These are phyloP conservation scores for Colletotrichum sojae DNA, from an alignment of 2,329 filamentous ascomycete species.

Conservation along the genomic window DNA sequence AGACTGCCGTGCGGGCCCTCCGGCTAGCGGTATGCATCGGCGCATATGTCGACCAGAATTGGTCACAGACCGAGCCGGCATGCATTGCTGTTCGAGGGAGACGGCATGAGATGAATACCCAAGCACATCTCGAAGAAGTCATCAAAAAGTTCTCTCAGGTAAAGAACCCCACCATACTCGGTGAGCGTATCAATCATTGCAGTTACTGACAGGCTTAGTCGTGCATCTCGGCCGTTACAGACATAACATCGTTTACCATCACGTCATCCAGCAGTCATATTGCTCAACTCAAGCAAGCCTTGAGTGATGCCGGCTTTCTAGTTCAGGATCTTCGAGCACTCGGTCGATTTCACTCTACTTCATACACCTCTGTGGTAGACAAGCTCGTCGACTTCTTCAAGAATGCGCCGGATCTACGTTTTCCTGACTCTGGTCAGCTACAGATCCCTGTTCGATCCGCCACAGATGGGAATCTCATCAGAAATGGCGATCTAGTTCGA, in stretches of 20 bases:
- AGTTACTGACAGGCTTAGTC: constrained; percentile 4
- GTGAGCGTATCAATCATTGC: too few species aligned
- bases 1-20: constrained; percentile 54
- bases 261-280: background rate
- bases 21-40: constrained; percentile 56
- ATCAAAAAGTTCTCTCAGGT: constrained; percentile 4
- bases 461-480: background rate
- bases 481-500: background rate
- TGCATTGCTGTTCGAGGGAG: constrained; percentile 3
- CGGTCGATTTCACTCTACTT: background rate
- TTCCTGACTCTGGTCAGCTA: background rate
- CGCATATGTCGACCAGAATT: constrained; percentile 53
- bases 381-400: background rate
- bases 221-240: constrained; percentile 11
- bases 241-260: constrained; percentile 8
- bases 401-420: background rate
- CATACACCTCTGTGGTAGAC: background rate
- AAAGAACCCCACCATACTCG: background rate
- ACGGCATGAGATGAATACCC: fast-evolving
- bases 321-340: constrained; percentile 1
- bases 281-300: background rate
- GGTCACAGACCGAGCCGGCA: constrained; percentile 44
- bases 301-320: background rate
- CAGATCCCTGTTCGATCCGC: constrained; percentile 11
- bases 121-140: background rate